A percentile compares a stretch with the other conserved stretches of the same genome.
Evolutionary conservation across 495 filamentous ascomycete genomes (phyloP).

Genomic region (Lichenothelia convexa): DNA sequence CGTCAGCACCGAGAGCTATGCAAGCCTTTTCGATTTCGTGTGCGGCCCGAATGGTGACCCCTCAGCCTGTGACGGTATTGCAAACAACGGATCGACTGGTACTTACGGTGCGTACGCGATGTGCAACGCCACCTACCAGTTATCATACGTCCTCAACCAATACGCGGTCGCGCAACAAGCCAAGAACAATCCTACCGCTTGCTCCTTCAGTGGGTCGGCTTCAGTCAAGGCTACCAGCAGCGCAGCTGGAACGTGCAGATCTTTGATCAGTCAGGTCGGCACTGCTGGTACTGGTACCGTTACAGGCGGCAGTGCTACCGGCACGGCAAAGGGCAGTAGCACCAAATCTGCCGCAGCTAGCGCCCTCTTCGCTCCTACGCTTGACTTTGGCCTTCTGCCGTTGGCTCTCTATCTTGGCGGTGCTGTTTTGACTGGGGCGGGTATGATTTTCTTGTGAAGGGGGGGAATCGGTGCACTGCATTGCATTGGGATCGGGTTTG

Average conservation of each 20-base stretch:
- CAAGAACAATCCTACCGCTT: constrained; percentile 43
- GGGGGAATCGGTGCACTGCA: not conserved
- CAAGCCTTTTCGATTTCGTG: constrained; percentile 50
- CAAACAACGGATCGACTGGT: constrained; percentile 48
- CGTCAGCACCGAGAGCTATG: constrained; percentile 34
- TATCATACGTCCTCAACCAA: constrained; percentile 61
- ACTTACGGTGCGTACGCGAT: constrained; percentile 79
- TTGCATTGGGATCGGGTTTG: no score
- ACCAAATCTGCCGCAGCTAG: constrained; percentile 23
- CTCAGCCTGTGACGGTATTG: constrained; percentile 48
- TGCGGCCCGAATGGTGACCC: constrained; percentile 36
- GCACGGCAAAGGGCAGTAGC: constrained; percentile 16
- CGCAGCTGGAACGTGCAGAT: constrained; percentile 33
- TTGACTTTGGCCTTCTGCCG: constrained; percentile 44
- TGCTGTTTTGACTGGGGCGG: constrained; percentile 47
- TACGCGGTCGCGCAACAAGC: constrained; percentile 46
- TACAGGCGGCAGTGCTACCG: constrained; percentile 29
- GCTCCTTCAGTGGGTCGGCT: constrained; percentile 58
- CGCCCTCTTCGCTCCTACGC: constrained; percentile 29
- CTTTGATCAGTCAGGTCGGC: constrained; percentile 42
- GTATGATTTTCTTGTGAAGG: constrained; percentile 59
- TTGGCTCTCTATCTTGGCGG: constrained; percentile 49
- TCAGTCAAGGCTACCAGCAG: constrained; percentile 23
- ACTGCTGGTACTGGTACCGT: constrained; percentile 44
- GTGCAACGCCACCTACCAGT: constrained; percentile 61